phyloP scores from a whole-genome alignment of 73 alveolate species.

The Tetrahymena thermophila region DNA sequence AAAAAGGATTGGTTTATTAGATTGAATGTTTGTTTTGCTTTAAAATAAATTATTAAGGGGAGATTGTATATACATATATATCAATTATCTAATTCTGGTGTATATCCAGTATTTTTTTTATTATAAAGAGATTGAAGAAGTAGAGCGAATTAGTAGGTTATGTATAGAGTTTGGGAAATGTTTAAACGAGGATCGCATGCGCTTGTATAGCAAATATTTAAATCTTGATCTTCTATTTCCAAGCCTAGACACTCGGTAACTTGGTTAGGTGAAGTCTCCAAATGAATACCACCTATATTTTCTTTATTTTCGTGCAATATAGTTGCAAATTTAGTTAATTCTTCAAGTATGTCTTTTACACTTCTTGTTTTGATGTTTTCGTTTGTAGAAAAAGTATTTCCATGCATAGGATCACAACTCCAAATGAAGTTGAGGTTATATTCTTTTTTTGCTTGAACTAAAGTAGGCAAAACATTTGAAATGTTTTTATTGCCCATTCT shows the following conservation, averaged over 20 bases:
- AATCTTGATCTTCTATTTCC: constrained; percentile 12
- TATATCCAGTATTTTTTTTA: neutral
- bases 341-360: constrained; percentile 19
- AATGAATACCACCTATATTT: constrained; percentile 44
- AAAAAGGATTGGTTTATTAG: no score
- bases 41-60: neutral
- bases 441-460: constrained; percentile 16
- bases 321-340: neutral
- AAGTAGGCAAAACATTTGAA: neutral
- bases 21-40: neutral
- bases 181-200: constrained; percentile 59
- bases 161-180: constrained; percentile 11
- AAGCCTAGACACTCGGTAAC: constrained; percentile 51
- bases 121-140: neutral
- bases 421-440: constrained; percentile 36
- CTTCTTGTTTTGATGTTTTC: constrained; percentile 15
- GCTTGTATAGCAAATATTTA: constrained; percentile 20
- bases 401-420: constrained; percentile 58
- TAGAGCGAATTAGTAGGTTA: constrained; percentile 1
- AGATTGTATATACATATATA: neutral
- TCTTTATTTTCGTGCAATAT: constrained; percentile 13
- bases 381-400: constrained; percentile 34
- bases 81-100: neutral
- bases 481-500: constrained; percentile 42
- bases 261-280: constrained; percentile 36